Percentiles rank a stretch among this genome's conserved stretches.
These are phyloP conservation scores for Apophysomyces trapeziformis DNA, from an alignment of 371 early-diverging fungal species.

Conservation along the genomic window DNA sequence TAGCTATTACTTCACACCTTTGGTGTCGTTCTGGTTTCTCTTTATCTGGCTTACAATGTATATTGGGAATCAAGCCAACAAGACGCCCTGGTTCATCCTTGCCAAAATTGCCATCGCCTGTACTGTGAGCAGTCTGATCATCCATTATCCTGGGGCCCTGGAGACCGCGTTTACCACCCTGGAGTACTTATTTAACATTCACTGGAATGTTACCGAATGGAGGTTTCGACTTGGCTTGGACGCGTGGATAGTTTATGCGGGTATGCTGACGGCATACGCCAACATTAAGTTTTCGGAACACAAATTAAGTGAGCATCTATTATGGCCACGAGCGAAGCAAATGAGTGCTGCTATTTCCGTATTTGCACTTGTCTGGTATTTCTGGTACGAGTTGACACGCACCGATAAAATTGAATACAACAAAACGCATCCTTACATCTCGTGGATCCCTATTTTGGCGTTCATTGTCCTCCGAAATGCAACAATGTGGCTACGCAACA, in stretches of 20 bases:
- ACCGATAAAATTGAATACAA: slow-evolving; percentile 58
- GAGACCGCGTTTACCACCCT: slow-evolving; percentile 44
- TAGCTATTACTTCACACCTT: slow-evolving; percentile 78
- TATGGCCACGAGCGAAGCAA: slow-evolving; percentile 41
- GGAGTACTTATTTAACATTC: slow-evolving; percentile 44
- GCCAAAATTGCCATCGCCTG: slow-evolving; percentile 53
- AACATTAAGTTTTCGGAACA: slow-evolving; percentile 50
- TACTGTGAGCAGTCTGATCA: slow-evolving; percentile 39
- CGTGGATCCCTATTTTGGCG: slow-evolving; percentile 63
- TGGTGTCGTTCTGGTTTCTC: slow-evolving; percentile 74
- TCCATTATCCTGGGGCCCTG: slow-evolving; percentile 47
- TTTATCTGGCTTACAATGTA: slow-evolving; percentile 72
- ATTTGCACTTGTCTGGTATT: slow-evolving; percentile 48
- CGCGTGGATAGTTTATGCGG: slow-evolving; percentile 64
- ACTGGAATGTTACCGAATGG: slow-evolving; percentile 69
- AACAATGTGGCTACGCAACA: slow-evolving; percentile 50
- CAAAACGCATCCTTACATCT: slow-evolving; percentile 64
- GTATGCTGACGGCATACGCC: slow-evolving; percentile 57
- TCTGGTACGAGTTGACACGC: slow-evolving; percentile 51
- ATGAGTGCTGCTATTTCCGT: slow-evolving; percentile 31
- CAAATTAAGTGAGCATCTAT: slow-evolving; percentile 38
- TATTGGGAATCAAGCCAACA: slow-evolving; percentile 48
- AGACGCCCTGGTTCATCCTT: slow-evolving; percentile 47
- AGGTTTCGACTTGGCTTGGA: slow-evolving; percentile 67
- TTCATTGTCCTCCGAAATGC: slow-evolving; percentile 72